Evolutionary conservation across 2,329 filamentous ascomycete genomes (phyloP).

Genomic region (Aspergillus pseudoviridinutans): DNA sequence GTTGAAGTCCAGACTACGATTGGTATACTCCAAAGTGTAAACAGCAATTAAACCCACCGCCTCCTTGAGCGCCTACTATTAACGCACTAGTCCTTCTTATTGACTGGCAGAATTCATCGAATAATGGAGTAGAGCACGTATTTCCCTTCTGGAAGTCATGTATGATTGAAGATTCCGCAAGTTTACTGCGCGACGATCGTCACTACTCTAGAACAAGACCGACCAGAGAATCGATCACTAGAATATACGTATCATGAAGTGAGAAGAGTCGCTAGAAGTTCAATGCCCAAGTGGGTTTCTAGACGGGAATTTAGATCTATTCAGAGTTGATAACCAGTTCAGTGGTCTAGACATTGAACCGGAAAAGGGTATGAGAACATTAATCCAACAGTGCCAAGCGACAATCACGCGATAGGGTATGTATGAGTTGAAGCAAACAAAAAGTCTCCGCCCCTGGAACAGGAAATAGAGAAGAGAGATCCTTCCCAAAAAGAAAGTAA

Average conservation of each 20-base stretch:
- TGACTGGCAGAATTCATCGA: not conserved
- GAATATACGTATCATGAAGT: not conserved
- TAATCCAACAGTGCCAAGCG: not conserved
- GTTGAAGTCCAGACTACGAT: not conserved
- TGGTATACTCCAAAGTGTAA: not conserved
- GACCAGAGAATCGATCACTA: not conserved
- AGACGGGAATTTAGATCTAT: not conserved
- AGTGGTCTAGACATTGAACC: not conserved
- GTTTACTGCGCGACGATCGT: not conserved
- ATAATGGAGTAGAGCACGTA: not conserved
- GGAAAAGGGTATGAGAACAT: not conserved
- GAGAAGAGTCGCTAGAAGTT: not conserved
- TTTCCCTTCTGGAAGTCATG: not conserved
- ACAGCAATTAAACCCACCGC: not conserved
- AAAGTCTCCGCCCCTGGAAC: not conserved
- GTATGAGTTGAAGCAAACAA: constrained; percentile 2
- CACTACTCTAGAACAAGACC: not conserved
- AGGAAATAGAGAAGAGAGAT: constrained; percentile 2
- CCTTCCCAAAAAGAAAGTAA: constrained; percentile 4
- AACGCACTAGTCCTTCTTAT: not conserved
- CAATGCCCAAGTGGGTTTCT: not conserved
- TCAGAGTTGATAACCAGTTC: not conserved
- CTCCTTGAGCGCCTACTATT: not conserved
- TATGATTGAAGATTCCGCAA: not conserved
- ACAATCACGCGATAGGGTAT: constrained; percentile 5